Base-by-base conservation (phyloP, 1,139 yeast genomes). In the Debaryomyces fabryi region DNA sequence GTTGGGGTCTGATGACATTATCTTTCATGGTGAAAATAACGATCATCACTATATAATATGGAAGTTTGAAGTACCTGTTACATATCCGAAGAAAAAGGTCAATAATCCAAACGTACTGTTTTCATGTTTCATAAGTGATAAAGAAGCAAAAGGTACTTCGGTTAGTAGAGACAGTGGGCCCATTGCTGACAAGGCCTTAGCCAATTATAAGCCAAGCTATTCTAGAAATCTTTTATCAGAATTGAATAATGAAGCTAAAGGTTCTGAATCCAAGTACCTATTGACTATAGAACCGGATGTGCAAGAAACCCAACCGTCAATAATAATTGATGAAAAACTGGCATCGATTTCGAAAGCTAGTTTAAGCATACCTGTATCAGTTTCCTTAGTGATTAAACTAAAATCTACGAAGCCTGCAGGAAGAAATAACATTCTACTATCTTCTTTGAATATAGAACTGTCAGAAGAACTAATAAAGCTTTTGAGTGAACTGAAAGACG, bases 351-450 rank as follows among this genome's bases (percentile, higher is more conserved):
- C 46, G 13, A 44, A 30, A 29, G 44, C 43, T 16, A 30, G 32
- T 33, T 40, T 42, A 4, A 21, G 7, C 9, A 42, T 65, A n/a
- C 71, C 70, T 3, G 59, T 68, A 4, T 52, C 58, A 3, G 57
- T 64, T 1, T 62, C 69, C 1, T 50, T 67, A 13, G 81, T 82
- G 37, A 74, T 86, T 55, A 72, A 82, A 50, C 68, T 86, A 37
- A 76, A 84, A 54, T 78, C 85, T 47, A 72, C 83, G 25, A 76
- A 79, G 62, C 74, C 88, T 1, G 83, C 81, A 1, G 84, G 85
- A 5, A 72, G 82, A 45, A 75, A 78, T 52, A 77, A 78, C 49
- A 64, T 76, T 20, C 59, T 83, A 3, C 63, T 83, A 16, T 78
- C 85, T 1, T 79, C 85, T 0, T 65, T 86, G 44, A 86, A 80